phyloP scores from a whole-genome alignment of 2,329 filamentous ascomycete genomes.

The Eurotiales sp. region DNA sequence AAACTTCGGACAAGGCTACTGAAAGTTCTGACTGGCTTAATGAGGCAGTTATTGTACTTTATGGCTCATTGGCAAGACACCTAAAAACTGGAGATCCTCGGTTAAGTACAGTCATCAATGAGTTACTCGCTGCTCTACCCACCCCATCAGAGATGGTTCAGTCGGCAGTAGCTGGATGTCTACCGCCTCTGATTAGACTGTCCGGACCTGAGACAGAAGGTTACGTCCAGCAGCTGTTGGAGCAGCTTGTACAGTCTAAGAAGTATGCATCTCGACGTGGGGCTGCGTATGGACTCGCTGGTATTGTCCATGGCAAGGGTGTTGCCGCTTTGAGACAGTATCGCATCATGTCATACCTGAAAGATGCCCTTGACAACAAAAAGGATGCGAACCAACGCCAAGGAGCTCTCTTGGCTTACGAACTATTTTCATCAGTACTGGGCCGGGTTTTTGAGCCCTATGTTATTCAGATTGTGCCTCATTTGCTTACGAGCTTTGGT shows the following conservation, averaged over 20 bases:
- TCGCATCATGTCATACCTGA: conserved; percentile 77
- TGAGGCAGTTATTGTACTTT: conserved; percentile 95
- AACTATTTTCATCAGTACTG: conserved; percentile 80
- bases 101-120: conserved; percentile 81
- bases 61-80: conserved; percentile 88
- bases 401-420: conserved; percentile 83
- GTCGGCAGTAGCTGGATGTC: conserved; percentile 89
- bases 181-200: conserved; percentile 83
- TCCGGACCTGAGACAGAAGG: conserved; percentile 72
- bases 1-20: conserved; percentile 75
- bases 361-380: conserved; percentile 85
- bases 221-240: conserved; percentile 76
- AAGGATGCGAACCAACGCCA: conserved; percentile 87
- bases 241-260: conserved; percentile 79
- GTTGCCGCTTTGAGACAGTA: conserved; percentile 78
- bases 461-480: conserved; percentile 89
- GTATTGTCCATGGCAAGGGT: conserved; percentile 83
- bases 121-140: conserved; percentile 79
- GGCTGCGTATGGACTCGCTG: conserved; percentile 90
- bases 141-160: conserved; percentile 97
- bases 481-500: conserved; percentile 83
- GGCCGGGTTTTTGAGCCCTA: conserved; percentile 93
- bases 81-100: conserved; percentile 79
- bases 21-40: conserved; percentile 85
- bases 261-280: conserved; percentile 90